Percentiles rank a stretch among this genome's conserved stretches.
These are phyloP conservation scores for Avena sativa DNA, from an alignment of 176 grass and related monocot genomes.

Conservation along the genomic window DNA sequence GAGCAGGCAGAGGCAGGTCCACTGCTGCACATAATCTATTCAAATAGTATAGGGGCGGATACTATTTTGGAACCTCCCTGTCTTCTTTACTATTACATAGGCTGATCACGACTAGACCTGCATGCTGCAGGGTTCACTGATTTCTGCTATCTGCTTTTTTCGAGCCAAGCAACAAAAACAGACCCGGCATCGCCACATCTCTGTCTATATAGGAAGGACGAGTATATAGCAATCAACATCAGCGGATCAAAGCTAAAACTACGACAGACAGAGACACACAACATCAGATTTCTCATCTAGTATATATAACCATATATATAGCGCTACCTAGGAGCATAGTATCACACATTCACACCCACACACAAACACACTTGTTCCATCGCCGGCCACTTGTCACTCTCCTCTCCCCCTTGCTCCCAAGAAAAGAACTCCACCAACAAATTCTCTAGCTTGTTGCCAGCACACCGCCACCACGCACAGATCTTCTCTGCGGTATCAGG, in stretches of 20 bases:
- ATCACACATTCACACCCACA: not conserved
- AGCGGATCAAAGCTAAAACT: constrained; percentile 50
- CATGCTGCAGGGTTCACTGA: not conserved
- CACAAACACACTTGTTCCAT: not conserved
- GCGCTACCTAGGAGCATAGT: constrained; percentile 6
- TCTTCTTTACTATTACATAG: not conserved
- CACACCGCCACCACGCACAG: not conserved
- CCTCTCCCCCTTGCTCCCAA: not conserved
- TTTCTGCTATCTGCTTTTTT: constrained; percentile 46
- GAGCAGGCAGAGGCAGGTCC: not conserved
- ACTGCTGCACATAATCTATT: not conserved
- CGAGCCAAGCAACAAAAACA: constrained; percentile 47
- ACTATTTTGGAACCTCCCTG: constrained; percentile 53
- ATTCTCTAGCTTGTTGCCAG: not conserved
- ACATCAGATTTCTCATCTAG: not conserved
- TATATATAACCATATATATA: constrained; percentile 19
- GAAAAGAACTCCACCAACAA: not conserved
- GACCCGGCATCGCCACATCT: constrained; percentile 1
- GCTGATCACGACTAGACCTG: constrained; percentile 54
- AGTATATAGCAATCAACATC: constrained; percentile 35
- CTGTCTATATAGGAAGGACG: not conserved
- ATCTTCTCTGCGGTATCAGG: not conserved
- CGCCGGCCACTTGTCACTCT: constrained; percentile 22
- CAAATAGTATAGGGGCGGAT: not conserved
- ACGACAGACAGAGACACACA: not conserved